Evolutionary conservation across 352 stramenopile species (phyloP), one percentile per base, ranked within the genome.

Genomic region (Blastocystis sp.): DNA sequence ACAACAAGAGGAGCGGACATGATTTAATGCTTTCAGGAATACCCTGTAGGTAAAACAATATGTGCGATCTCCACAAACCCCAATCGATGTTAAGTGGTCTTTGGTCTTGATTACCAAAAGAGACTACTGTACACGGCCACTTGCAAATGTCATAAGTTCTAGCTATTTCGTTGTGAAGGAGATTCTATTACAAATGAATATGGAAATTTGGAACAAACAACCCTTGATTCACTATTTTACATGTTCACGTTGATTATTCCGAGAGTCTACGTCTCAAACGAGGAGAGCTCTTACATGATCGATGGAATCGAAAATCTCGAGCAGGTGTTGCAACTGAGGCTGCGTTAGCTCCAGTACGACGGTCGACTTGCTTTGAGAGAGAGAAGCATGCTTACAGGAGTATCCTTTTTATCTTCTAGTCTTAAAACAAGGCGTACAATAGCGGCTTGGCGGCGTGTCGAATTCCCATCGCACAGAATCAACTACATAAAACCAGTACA

Each of bases 1-100:
- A 87, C 76, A 77, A 87, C 76, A 76, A 87, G 63, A 53, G 76
- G 76, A 77, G 76, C 45, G 39, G 76, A 87, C 76, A 87, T 87
- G 18, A 75, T 76, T 0, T 76, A n/a, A 76, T 54, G 29, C 18
- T 54, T 23, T 54, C 50, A 34, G 29, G 15, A 37, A 45, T 55
- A 76, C 41, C 34, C 34, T 76, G n/a, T 76, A 13, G 29, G 9
- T 47, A 53, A 59, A 59, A 59, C 20, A 59, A 59, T 59, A 59
- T 34, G 50, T 59, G 50, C 11, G 20, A 0, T n/a, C 11, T 59
- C 50, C 50, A 59, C 50, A 59, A 59, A 59, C 50, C 50, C 50
- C 50, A 26, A 76, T 47, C 64, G 64, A 45, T 45, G 43, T 26
- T 0, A 76, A 45, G 9, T 41, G 64, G 43, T 47, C 64, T 54